Evolutionary conservation across 139 green algal species (phyloP).

Genomic region (Protoeuglena noctilucae): DNA sequence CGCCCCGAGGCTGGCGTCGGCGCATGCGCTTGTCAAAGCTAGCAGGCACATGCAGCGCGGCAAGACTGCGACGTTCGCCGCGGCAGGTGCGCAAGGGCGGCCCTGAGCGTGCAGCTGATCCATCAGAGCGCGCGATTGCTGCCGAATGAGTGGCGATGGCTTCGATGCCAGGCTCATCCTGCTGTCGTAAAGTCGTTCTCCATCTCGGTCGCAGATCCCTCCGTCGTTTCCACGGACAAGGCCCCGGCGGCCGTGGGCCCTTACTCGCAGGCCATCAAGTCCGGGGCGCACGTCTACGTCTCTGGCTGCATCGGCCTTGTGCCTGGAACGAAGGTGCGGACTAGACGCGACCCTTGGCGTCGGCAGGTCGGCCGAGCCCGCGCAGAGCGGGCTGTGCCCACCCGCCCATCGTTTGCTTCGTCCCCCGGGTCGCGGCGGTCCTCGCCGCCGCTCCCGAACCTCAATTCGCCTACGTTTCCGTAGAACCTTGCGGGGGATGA

Average conservation of each 20-base stretch:
- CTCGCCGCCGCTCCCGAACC: neutral
- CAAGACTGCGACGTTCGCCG: no score
- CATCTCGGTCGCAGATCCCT: neutral
- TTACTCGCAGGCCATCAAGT: conserved; percentile 78
- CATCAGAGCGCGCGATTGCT: no score
- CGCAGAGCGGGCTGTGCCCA: conserved; percentile 48
- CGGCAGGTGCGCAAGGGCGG: no score
- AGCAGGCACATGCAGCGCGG: no score
- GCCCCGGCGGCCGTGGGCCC: conserved; percentile 81
- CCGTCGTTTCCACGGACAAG: conserved; percentile 43
- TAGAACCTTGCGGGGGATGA: neutral
- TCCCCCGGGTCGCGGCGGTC: neutral
- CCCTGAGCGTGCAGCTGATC: no score
- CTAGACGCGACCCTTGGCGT: conserved; percentile 53
- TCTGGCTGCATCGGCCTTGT: conserved; percentile 73
- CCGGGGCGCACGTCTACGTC: conserved; percentile 67
- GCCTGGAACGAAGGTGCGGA: conserved; percentile 20
- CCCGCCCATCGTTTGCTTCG: neutral
- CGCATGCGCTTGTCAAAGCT: no score
- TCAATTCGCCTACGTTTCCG: neutral
- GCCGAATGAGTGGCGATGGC: no score
- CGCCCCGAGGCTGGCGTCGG: no score
- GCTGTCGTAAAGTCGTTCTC: no score
- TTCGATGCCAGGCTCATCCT: no score
- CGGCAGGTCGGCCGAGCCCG: conserved; percentile 52